phyloP scores from a whole-genome alignment of 352 stramenopile species.

The Pythium insidiosum region DNA sequence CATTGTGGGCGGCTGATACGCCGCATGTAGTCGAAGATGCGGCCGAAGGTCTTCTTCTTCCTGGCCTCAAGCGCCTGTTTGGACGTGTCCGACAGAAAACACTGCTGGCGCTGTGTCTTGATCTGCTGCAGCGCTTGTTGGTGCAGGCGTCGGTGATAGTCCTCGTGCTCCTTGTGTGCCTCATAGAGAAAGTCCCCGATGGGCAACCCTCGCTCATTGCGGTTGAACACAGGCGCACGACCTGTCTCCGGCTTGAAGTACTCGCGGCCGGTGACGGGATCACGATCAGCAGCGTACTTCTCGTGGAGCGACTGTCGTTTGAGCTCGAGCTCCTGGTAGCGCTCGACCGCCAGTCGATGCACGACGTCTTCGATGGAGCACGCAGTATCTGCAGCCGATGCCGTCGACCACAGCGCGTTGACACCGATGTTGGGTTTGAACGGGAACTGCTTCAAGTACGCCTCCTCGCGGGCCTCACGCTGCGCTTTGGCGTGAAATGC shows the following conservation, averaged over 20 bases:
- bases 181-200: constrained; percentile 75
- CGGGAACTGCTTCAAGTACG: constrained; percentile 53
- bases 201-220: constrained; percentile 57
- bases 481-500: constrained; percentile 35
- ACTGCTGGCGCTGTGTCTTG: constrained; percentile 32
- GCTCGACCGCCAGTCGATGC: constrained; percentile 56
- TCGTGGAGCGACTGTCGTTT: constrained; percentile 44
- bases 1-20: not conserved
- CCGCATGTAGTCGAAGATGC: constrained; percentile 34
- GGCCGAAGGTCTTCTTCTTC: constrained; percentile 50
- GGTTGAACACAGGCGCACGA: constrained; percentile 49
- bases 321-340: constrained; percentile 53
- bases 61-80: constrained; percentile 36
- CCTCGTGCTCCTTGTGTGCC: constrained; percentile 48
- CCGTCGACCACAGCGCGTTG: constrained; percentile 48
- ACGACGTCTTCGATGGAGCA: constrained; percentile 46
- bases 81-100: constrained; percentile 54
- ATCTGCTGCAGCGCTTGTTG: constrained; percentile 36
- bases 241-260: constrained; percentile 67
- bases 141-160: constrained; percentile 39
- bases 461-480: constrained; percentile 35
- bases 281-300: constrained; percentile 57
- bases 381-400: not conserved
- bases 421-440: constrained; percentile 80
- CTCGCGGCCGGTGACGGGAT: constrained; percentile 48